A percentile compares a stretch with the other conserved stretches of the same genome.
These are phyloP conservation scores for Halophytophthora batemanensis DNA, from an alignment of 352 stramenopile genomes.

Conservation along the genomic window DNA sequence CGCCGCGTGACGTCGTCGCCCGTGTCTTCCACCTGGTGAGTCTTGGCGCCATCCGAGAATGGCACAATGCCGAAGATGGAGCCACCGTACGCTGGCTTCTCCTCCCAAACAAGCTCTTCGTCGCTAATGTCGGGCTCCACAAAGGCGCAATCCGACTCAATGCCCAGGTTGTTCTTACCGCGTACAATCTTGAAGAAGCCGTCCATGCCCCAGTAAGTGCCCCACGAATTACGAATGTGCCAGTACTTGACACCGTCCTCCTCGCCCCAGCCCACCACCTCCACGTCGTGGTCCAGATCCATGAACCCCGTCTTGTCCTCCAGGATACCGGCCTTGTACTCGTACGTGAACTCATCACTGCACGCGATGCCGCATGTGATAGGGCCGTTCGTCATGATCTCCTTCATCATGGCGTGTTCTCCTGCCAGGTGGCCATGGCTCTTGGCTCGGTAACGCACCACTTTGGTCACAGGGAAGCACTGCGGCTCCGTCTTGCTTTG, in stretches of 20 bases:
- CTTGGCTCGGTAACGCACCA: slow-evolving; percentile 83
- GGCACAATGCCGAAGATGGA: slow-evolving; percentile 78
- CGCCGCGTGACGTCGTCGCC: slow-evolving; percentile 70
- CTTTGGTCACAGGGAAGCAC: slow-evolving; percentile 75
- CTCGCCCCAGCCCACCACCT: slow-evolving; percentile 91
- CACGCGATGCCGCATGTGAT: slow-evolving; percentile 94
- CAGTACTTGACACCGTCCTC: slow-evolving; percentile 93
- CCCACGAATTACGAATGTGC: slow-evolving; percentile 96
- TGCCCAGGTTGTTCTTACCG: slow-evolving; percentile 90
- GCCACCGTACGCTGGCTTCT: slow-evolving; percentile 68
- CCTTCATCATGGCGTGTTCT: slow-evolving; percentile 85
- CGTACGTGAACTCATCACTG: slow-evolving; percentile 73
- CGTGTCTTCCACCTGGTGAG: slow-evolving; percentile 89
- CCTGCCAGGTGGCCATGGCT: slow-evolving; percentile 58
- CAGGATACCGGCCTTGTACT: slow-evolving; percentile 93
- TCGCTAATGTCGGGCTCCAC: slow-evolving; percentile 83
- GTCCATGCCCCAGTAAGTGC: slow-evolving; percentile 94
- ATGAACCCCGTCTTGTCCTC: slow-evolving; percentile 87
- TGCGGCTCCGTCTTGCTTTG: slow-evolving; percentile 32
- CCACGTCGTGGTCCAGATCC: slow-evolving; percentile 83
- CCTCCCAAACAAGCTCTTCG: slow-evolving; percentile 80
- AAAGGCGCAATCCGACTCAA: slow-evolving; percentile 89
- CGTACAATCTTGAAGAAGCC: slow-evolving; percentile 95
- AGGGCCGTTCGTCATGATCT: slow-evolving; percentile 72
- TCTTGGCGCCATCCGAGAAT: slow-evolving; percentile 67